Evolutionary conservation across 108 stramenopile species (phyloP), one percentile per base, ranked within the genome.

Genomic region (Cyclotella cryptica): DNA sequence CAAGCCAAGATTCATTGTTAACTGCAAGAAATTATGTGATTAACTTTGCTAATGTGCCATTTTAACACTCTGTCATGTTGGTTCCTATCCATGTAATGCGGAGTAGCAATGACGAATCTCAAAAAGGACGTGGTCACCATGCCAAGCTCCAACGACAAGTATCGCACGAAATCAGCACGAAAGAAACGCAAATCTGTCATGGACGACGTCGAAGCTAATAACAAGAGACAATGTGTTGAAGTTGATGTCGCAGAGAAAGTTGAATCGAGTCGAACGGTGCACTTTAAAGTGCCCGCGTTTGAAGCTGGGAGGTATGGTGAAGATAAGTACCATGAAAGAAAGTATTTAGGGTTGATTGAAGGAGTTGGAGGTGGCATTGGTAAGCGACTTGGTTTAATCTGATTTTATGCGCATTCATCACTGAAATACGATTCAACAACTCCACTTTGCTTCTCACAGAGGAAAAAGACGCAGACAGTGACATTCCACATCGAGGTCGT

Each of bases 331-430:
- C 76, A 62, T 8, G 67, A 80, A 51, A 58, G 54, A 43, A 80
- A 73, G 53, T 70, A 73, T 52, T 69, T 80, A 45, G 79, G 79
- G 8, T 39, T 74, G 9, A 80, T 80, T 21, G 79, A 80, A 59
- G 72, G 79, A 52, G 28, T 80, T 21, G 79, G 79, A 14, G 72
- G 79, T 51, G 79, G 79, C 10, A 45, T 62, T n/a, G 79, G 79
- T 69, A 21, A 69, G 79, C 63, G 15, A 21, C 17, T 39, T 29
- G 12, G 0, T 63, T 47, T 49, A 1, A 2, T 41, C 49, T 51
- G 1, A n/a, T 8, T 45, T 47, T 13, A 27, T 45, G 0, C 3
- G 18, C 18, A 26, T 54, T 17, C 2, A 54, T 41, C 47, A 17
- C 1, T 29, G 9, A 53, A 22, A 12, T 29, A 21, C 41, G 17